phyloP scores from a whole-genome alignment of 345 rosid species.

The Leavenworthia alabamica region DNA sequence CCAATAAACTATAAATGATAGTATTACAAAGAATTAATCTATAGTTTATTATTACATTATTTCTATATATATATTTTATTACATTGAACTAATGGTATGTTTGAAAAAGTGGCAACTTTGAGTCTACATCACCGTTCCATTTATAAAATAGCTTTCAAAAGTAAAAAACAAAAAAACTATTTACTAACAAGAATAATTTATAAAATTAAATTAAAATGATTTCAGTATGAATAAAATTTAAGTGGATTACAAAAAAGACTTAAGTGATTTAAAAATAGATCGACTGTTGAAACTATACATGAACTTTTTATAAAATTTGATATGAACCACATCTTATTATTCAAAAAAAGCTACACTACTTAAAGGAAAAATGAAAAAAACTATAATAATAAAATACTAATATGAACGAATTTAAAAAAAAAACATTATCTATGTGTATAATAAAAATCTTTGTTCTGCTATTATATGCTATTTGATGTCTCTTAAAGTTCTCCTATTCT shows the following conservation, averaged over 20 bases:
- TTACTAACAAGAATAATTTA: background rate
- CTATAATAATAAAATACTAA: background rate
- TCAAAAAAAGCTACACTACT: background rate
- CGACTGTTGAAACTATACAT: background rate
- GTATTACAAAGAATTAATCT: no score
- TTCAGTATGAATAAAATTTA: background rate
- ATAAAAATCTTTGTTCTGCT: background rate
- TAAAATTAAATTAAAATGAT: background rate
- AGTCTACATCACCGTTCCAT: background rate
- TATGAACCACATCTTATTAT: background rate
- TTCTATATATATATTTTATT: no score
- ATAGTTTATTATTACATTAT: no score
- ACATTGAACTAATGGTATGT: no score
- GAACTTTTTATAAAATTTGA: background rate
- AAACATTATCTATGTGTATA: constrained; percentile 4
- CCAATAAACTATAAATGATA: no score
- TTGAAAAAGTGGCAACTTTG: constrained; percentile 6
- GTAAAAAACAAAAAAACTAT: background rate
- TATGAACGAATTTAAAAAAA: background rate
- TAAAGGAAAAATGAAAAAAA: background rate
- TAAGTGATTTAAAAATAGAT: no score
- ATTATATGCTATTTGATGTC: constrained; percentile 19
- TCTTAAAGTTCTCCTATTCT: constrained; percentile 10
- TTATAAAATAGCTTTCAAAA: background rate
- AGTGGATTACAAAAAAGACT: background rate